Evolutionary conservation across 768 basidiomycete species (phyloP).

Genomic region (Phlebiopsis flavidoalba): DNA sequence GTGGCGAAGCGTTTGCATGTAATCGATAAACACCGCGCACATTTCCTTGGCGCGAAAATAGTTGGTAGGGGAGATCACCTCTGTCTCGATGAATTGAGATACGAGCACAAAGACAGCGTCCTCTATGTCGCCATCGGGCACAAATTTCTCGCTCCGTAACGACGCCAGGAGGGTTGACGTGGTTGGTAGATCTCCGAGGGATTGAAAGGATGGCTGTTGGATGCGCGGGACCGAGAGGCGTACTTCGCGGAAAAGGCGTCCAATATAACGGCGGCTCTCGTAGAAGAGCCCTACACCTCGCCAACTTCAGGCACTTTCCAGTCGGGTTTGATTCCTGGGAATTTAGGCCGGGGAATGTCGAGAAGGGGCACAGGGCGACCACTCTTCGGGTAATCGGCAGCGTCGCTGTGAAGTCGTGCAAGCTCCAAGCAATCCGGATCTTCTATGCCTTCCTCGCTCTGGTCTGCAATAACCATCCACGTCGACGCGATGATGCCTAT

Average conservation of each 20-base stretch:
- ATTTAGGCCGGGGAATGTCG: slow-evolving; percentile 35
- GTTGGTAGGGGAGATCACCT: slow-evolving; percentile 4
- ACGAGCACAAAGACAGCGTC: slow-evolving; percentile 7
- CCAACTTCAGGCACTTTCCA: slow-evolving; percentile 56
- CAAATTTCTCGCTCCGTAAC: not conserved
- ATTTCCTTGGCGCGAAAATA: not conserved
- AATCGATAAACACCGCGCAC: slow-evolving; percentile 24
- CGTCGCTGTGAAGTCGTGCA: slow-evolving; percentile 50
- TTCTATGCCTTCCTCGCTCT: slow-evolving; percentile 35
- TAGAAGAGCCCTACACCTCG: slow-evolving; percentile 33
- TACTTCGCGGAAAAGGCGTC: slow-evolving; percentile 52
- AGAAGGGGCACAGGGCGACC: slow-evolving; percentile 22
- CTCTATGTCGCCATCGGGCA: not conserved
- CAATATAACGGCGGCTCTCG: slow-evolving; percentile 46
- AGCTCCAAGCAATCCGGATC: slow-evolving; percentile 45
- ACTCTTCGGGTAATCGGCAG: slow-evolving; percentile 59
- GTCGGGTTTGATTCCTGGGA: slow-evolving; percentile 36
- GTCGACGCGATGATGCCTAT: slow-evolving; percentile 56
- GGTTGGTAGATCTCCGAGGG: slow-evolving; percentile 10
- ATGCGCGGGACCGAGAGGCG: slow-evolving; percentile 32
- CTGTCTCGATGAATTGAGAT: slow-evolving; percentile 11
- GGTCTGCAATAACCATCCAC: slow-evolving; percentile 58
- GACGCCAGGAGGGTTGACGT: not conserved
- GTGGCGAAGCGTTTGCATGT: slow-evolving; percentile 39
- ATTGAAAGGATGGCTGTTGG: not conserved